Conservation (phyloP, 2,329 filamentous ascomycete genomes). For the Colletotrichum tamarilloi region DNA sequence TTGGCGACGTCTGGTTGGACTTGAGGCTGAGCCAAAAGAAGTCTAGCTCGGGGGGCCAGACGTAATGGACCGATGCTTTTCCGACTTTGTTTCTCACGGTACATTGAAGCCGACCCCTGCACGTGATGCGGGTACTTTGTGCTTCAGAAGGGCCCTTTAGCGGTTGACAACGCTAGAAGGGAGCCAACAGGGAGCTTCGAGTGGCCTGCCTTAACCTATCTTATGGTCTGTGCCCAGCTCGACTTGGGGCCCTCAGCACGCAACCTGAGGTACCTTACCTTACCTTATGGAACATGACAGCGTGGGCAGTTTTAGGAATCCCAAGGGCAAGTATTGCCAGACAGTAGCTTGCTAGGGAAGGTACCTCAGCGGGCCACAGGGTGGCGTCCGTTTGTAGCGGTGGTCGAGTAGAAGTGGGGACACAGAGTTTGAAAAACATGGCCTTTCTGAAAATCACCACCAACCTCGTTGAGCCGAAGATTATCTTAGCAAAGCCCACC, state of each 20-base stretch:
- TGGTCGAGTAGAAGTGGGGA: slow-evolving; percentile 33
- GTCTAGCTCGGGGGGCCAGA: slow-evolving; percentile 17
- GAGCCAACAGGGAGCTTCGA: neutral
- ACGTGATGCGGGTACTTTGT: slow-evolving; percentile 32
- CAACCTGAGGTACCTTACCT: neutral
- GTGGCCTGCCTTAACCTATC: neutral
- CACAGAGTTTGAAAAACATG: slow-evolving; percentile 37
- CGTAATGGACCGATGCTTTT: slow-evolving; percentile 30
- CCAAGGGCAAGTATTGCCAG: neutral
- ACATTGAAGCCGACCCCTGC: slow-evolving; percentile 10
- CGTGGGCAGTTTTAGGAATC: neutral
- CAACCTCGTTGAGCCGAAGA: slow-evolving; percentile 37
- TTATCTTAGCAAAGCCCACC: slow-evolving; percentile 35
- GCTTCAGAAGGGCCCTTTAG: slow-evolving; percentile 26
- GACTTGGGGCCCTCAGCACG: slow-evolving; percentile 6
- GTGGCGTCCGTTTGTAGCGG: slow-evolving; percentile 33
- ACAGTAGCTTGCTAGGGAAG: neutral
- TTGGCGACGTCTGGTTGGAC: slow-evolving; percentile 35
- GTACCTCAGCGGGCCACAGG: slow-evolving; percentile 25
- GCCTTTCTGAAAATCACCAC: slow-evolving; percentile 40
- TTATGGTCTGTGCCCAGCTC: slow-evolving; percentile 6
- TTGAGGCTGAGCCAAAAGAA: slow-evolving; percentile 31
- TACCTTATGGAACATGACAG: neutral
- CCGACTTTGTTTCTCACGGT: neutral
- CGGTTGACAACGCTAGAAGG: slow-evolving; percentile 21